phyloP scores from a whole-genome alignment of 306 rosid species.

The Pterocarpus macrocarpus region DNA sequence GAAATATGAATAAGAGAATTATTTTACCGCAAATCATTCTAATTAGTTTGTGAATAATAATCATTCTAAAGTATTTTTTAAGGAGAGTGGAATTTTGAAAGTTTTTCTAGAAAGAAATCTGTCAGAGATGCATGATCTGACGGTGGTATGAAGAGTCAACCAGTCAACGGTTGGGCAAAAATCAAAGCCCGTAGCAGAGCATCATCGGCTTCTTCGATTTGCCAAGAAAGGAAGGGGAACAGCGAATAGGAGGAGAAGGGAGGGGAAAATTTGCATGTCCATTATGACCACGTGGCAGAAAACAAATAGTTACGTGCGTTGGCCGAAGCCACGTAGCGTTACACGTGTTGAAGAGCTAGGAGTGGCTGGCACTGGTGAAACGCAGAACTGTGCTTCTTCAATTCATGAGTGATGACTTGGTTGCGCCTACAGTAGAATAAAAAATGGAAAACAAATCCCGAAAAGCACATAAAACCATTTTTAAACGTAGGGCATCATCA shows the following conservation, averaged over 20 bases:
- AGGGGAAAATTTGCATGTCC: constrained; percentile 7
- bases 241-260: not conserved
- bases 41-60: too few relatives aligned
- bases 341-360: constrained; percentile 49
- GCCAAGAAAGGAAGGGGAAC: constrained; percentile 24
- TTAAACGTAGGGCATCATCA: constrained; percentile 26
- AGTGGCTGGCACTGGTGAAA: not conserved
- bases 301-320: not conserved
- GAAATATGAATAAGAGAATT: too few relatives aligned
- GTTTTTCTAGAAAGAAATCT: too few relatives aligned
- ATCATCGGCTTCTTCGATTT: constrained; percentile 5
- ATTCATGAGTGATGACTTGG: not conserved
- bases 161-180: not conserved
- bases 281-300: constrained; percentile 45
- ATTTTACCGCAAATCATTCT: too few relatives aligned
- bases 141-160: constrained; percentile 12
- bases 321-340: constrained; percentile 18
- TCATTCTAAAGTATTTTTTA: too few relatives aligned
- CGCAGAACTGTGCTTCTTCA: not conserved
- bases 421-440: not conserved
- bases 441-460: not conserved
- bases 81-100: too few relatives aligned
- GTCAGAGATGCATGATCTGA: not conserved
- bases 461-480: constrained; percentile 6
- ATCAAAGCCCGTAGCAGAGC: not conserved